Evolutionary conservation across 345 rosid species (phyloP), one percentile per base, ranked within the genome.

Genomic region (Theobroma cacao): DNA sequence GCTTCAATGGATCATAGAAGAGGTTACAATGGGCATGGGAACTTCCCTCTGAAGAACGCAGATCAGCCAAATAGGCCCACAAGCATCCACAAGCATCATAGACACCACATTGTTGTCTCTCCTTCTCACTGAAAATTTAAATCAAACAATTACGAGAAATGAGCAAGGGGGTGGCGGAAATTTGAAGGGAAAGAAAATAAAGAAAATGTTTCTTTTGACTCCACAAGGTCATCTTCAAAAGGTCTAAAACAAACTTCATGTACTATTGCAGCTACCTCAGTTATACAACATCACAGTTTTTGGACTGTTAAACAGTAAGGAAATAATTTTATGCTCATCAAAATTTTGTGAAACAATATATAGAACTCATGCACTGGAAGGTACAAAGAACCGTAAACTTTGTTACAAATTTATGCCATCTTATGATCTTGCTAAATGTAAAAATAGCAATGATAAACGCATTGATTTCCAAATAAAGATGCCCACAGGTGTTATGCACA

Each of bases 31-130:
- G 99, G 71, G 74, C 86, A 82, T 94, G 97, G 72, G 91, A 87
- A 58, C 87, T 87, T 73, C 88, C 91, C 75, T 76, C 83, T 0
- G 75, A 83, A 72, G 85, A 82, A 82, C 98, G 98, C 83, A 90
- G 36, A 91, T 92, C 90, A 76, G 88, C 85, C 84, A 96, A 80
- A 85, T 96, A 96, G 22, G 88, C 85, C 99, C 99, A 96, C 86
- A 94, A 28, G 78, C 98, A 96, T 78, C 97, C 98, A 82, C 94
- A 90, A 52, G 82, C 82, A 81, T 91, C 98, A 52, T 88, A 77
- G 7, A 87, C 82, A 75, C 90, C 87, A 84, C 86, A 89, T 67
- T 85, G 88, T 65, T 94, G 87, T 83, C 98, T 87, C 87, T 96
- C 99, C 84, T 84, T 93, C 87, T 96, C 99, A 87, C 99, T 96